Evolutionary conservation across 2,329 filamentous ascomycete genomes (phyloP).

Genomic region (Ascosphaera pollenicola): DNA sequence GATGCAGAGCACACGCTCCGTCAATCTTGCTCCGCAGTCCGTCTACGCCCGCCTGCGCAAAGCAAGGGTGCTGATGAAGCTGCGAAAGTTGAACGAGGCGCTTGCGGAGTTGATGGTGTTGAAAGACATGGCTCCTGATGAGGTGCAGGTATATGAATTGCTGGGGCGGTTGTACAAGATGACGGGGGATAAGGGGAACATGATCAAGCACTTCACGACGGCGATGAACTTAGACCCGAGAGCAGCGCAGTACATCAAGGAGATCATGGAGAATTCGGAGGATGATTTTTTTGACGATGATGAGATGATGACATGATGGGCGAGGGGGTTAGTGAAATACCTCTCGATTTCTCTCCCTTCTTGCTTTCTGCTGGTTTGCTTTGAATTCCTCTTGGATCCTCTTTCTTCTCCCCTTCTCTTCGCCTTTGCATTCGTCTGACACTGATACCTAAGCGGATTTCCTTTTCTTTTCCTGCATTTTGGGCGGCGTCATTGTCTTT

Average conservation of each 20-base stretch:
- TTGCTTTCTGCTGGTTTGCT: background rate
- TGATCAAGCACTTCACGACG: constrained; percentile 87
- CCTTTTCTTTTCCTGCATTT: constrained; percentile 16
- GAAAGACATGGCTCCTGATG: constrained; percentile 78
- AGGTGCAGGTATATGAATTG: constrained; percentile 88
- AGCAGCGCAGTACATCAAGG: constrained; percentile 86
- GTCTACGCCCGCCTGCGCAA: constrained; percentile 83
- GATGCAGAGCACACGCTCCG: constrained; percentile 60
- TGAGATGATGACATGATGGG: constrained; percentile 24
- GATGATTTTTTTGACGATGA: constrained; percentile 50
- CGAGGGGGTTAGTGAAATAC: no score
- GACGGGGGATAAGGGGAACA: constrained; percentile 38
- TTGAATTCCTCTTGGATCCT: background rate
- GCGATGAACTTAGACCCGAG: constrained; percentile 92
- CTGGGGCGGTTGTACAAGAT: constrained; percentile 47
- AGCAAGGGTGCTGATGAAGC: constrained; percentile 61
- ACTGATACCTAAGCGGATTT: background rate
- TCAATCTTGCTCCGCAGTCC: constrained; percentile 58
- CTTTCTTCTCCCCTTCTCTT: background rate
- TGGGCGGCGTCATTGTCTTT: constrained; percentile 21
- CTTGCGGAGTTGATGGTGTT: constrained; percentile 67
- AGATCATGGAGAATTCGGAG: constrained; percentile 82
- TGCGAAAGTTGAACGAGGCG: constrained; percentile 47
- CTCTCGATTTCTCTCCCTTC: no score
- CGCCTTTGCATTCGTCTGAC: constrained; percentile 4